A percentile compares a stretch with the other conserved stretches of the same genome.
These are phyloP conservation scores for Butyriboletus loyo DNA, from an alignment of 768 basidiomycete species.

Conservation along the genomic window DNA sequence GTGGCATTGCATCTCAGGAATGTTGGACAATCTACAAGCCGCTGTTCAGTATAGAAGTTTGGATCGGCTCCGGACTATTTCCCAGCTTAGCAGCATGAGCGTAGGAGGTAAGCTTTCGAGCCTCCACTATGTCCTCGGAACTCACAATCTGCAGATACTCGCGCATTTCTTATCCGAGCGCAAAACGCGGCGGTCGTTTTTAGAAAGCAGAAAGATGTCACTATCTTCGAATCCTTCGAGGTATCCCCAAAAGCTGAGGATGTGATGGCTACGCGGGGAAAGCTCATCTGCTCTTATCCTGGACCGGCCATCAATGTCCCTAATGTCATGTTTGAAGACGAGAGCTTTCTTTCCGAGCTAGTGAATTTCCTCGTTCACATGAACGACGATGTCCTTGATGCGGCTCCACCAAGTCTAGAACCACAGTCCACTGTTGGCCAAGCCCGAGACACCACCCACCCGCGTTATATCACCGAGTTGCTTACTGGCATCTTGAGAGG, in stretches of 20 bases:
- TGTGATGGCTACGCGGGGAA: conserved; percentile 40
- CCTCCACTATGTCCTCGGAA: too few relatives aligned
- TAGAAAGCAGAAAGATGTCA: conserved; percentile 25
- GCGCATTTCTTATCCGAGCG: conserved; percentile 24
- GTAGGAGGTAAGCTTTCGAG: conserved; percentile 1
- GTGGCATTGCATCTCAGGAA: conserved; percentile 32
- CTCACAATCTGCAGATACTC: conserved; percentile 27
- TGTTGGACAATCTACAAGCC: conserved; percentile 29
- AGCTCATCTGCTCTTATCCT: conserved; percentile 45
- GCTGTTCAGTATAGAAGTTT: conserved; percentile 9
- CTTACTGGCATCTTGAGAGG: conserved; percentile 46
- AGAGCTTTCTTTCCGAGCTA: conserved; percentile 35
- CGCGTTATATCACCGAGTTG: conserved; percentile 48
- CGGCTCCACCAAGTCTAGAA: conserved; percentile 34
- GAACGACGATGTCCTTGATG: neutral
- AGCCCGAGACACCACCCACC: conserved; percentile 39
- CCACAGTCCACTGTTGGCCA: conserved; percentile 36
- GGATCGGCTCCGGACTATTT: conserved; percentile 4
- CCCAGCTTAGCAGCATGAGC: conserved; percentile 9
- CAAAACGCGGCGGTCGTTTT: conserved; percentile 45
- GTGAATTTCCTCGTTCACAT: conserved; percentile 33
- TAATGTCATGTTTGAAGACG: conserved; percentile 24
- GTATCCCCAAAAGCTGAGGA: conserved; percentile 33
- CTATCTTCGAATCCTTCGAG: conserved; percentile 37
- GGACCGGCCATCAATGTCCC: conserved; percentile 42